These are phyloP conservation scores for Diutina scorzettiae DNA, from an alignment of 1,139 yeast genomes.

Conservation along the genomic window DNA sequence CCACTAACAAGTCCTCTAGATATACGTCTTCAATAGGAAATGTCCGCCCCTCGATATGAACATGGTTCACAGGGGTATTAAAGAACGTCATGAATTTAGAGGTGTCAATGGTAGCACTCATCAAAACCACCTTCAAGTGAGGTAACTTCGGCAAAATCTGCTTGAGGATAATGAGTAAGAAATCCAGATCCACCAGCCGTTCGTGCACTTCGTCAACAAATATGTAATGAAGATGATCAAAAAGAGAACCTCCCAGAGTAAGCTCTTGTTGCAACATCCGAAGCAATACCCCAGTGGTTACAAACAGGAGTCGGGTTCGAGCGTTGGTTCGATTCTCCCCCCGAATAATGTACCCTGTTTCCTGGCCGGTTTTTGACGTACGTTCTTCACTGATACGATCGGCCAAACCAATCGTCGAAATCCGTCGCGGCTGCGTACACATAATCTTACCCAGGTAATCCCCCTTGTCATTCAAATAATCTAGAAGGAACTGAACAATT, in stretches of 20 bases:
- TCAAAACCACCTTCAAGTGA: conserved; percentile 58
- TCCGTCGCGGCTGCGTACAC: conserved; percentile 94
- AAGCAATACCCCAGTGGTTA: conserved; percentile 85
- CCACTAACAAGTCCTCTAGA: conserved; percentile 50
- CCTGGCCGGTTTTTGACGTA: conserved; percentile 51
- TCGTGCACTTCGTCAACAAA: conserved; percentile 95
- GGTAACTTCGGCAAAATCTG: conserved; percentile 35
- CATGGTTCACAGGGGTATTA: conserved; percentile 29
- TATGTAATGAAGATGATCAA: conserved; percentile 52
- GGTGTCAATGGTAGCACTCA: conserved; percentile 91
- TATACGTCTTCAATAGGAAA: conserved; percentile 76
- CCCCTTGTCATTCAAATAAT: conserved; percentile 35
- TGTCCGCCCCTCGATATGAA: conserved; percentile 86
- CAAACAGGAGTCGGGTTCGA: conserved; percentile 65
- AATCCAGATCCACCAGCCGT: conserved; percentile 83
- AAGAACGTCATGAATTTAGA: conserved; percentile 60
- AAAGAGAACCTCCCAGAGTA: conserved; percentile 17
- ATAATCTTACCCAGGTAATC: conserved; percentile 49
- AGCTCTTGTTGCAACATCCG: conserved; percentile 60
- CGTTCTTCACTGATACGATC: conserved; percentile 87
- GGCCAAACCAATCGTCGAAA: conserved; percentile 89
- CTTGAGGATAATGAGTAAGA: conserved; percentile 66
- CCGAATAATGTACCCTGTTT: conserved; percentile 81
- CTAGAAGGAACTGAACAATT: conserved; percentile 79
- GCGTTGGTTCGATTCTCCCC: conserved; percentile 67